Conservation (phyloP, 1,284 basidiomycete species). For the Sanghuangporus sanghuang region DNA sequence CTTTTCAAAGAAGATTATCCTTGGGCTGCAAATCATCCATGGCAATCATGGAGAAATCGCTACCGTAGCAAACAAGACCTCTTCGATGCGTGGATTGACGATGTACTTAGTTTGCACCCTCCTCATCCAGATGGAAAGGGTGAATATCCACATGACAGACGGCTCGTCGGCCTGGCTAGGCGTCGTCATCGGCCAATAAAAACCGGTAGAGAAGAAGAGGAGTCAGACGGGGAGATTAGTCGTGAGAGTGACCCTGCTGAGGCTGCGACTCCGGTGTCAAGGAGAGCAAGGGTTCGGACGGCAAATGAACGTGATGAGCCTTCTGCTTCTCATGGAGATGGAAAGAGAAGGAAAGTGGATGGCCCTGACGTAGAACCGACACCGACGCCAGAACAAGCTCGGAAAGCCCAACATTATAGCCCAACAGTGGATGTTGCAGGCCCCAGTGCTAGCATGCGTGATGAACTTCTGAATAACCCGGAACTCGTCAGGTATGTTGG, state of each 20-base stretch:
- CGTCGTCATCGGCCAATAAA: background rate
- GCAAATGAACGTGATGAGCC: no score
- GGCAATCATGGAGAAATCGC: constrained; percentile 50
- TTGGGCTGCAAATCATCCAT: constrained; percentile 39
- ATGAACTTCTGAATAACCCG: no score
- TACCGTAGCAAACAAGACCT: constrained; percentile 37
- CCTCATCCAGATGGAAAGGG: constrained; percentile 8
- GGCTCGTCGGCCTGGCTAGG: background rate
- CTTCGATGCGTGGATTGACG: constrained; percentile 39
- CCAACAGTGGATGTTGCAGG: background rate
- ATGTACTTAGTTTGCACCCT: background rate
- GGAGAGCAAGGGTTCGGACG: no score
- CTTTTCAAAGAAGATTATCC: constrained; percentile 9
- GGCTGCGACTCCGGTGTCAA: background rate
- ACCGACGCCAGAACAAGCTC: background rate
- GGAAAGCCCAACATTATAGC: background rate
- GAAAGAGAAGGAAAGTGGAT: background rate
- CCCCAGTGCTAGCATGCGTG: no score
- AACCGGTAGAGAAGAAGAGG: background rate
- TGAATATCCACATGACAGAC: background rate
- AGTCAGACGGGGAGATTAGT: constrained; percentile 1
- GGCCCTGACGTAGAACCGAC: background rate
- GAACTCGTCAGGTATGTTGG: no score
- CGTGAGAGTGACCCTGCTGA: background rate
- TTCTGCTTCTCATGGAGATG: background rate